Evolutionary conservation across 2,329 filamentous ascomycete species (phyloP).

Genomic region (Magnaporthiopsis poae): DNA sequence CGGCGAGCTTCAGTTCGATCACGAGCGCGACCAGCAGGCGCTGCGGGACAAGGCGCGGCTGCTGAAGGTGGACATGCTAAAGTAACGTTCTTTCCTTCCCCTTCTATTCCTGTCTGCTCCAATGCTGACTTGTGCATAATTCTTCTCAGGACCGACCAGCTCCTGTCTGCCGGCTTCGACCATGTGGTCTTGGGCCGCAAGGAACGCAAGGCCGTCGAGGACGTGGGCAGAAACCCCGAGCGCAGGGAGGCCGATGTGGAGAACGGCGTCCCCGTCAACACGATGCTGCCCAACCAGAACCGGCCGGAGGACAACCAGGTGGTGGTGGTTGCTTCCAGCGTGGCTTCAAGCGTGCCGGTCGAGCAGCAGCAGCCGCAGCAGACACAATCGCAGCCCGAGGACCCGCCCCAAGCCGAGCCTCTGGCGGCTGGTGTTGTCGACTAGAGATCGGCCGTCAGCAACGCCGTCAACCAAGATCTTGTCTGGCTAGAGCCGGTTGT

Average conservation of each 20-base stretch:
- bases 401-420: not conserved
- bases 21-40: conserved; percentile 42
- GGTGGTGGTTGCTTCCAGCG: not conserved
- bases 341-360: not conserved
- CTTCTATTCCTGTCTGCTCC: not conserved
- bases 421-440: not conserved
- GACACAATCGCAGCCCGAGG: not conserved
- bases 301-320: not conserved
- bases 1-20: conserved; percentile 28
- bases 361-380: not conserved
- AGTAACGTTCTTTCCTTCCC: conserved; percentile 20
- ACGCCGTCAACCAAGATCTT: not conserved
- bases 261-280: conserved; percentile 25
- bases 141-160: conserved; percentile 26
- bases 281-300: conserved; percentile 10
- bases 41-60: conserved; percentile 50
- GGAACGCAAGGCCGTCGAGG: conserved; percentile 32
- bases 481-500: too few relatives aligned
- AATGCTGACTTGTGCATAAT: not conserved
- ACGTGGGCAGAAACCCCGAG: conserved; percentile 37
- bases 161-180: conserved; percentile 40
- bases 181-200: conserved; percentile 39
- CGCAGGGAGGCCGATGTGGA: conserved; percentile 38
- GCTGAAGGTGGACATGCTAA: conserved; percentile 43
- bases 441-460: not conserved